These are phyloP conservation scores for Epichloe scottii DNA, from an alignment of 2,329 filamentous ascomycete species.

Conservation along the genomic window DNA sequence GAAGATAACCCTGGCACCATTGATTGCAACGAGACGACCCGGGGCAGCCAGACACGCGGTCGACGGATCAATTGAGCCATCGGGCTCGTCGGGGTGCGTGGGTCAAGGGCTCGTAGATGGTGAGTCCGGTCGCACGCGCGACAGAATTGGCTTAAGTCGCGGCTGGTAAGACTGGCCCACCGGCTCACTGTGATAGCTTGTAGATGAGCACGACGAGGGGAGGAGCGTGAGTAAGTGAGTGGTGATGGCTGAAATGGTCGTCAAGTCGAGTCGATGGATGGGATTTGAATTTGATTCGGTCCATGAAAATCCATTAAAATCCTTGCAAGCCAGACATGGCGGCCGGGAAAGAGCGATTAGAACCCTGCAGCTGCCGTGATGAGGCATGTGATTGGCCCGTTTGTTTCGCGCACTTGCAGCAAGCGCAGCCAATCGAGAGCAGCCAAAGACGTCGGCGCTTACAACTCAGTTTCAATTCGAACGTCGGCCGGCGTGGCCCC, in stretches of 20 bases:
- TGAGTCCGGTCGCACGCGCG: neutral
- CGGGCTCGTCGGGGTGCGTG: too few species aligned
- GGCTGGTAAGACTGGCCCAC: neutral
- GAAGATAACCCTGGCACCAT: neutral
- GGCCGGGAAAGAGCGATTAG: conserved; percentile 19
- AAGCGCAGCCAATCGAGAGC: conserved; percentile 23
- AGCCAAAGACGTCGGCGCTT: conserved; percentile 22
- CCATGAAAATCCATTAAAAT: neutral
- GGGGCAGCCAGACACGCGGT: neutral
- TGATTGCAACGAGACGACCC: neutral
- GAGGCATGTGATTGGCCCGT: conserved; percentile 20
- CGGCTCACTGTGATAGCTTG: neutral
- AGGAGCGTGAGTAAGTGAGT: neutral
- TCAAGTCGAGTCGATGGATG: neutral
- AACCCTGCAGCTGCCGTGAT: conserved; percentile 23
- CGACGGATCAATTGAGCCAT: too few species aligned
- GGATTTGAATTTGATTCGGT: neutral
- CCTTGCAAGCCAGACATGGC: conserved; percentile 3
- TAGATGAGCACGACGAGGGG: neutral
- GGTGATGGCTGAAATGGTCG: neutral
- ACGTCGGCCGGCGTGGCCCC: conserved; percentile 13
- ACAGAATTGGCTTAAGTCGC: neutral
- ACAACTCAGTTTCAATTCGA: conserved; percentile 20
- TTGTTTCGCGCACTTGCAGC: conserved; percentile 14
- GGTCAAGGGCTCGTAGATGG: neutral